These are phyloP conservation scores for Heracleum sosnowskyi DNA, from an alignment of 129 eudicot species.

Conservation along the genomic window DNA sequence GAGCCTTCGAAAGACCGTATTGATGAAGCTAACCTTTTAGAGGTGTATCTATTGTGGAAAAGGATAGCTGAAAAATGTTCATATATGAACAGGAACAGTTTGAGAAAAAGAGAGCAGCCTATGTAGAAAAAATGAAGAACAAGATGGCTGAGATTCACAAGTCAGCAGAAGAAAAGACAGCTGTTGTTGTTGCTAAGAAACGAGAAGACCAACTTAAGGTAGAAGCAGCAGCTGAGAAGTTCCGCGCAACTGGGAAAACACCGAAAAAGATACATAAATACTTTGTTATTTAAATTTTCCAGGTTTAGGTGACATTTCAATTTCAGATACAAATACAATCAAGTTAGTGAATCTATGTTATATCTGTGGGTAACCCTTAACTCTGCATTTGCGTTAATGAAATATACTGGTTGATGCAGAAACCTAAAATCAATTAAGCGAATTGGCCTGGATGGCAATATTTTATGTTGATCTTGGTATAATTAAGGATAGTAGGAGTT, in stretches of 20 bases:
- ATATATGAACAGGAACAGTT: constrained; percentile 12
- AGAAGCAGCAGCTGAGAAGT: constrained; percentile 21
- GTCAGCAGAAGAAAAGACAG: constrained; percentile 28
- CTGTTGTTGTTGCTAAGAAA: constrained; percentile 18
- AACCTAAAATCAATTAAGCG: background rate
- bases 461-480: too few species aligned
- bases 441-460: too few species aligned
- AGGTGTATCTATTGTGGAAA: background rate
- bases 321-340: background rate
- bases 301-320: background rate
- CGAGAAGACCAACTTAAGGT: constrained; percentile 21
- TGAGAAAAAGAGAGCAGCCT: constrained; percentile 27
- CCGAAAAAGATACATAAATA: constrained; percentile 19
- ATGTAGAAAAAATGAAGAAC: constrained; percentile 25
- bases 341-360: background rate
- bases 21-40: background rate
- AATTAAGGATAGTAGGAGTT: too few species aligned
- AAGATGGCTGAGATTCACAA: constrained; percentile 24
- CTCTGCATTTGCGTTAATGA: background rate
- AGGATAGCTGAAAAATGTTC: background rate
- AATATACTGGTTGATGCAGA: background rate
- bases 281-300: constrained; percentile 4
- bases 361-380: background rate
- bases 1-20: background rate
- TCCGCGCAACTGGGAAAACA: constrained; percentile 15